Evolutionary conservation across 2,329 filamentous ascomycete genomes (phyloP), one percentile per base, ranked within the genome.

Genomic region (Botrytis pseudocinerea): DNA sequence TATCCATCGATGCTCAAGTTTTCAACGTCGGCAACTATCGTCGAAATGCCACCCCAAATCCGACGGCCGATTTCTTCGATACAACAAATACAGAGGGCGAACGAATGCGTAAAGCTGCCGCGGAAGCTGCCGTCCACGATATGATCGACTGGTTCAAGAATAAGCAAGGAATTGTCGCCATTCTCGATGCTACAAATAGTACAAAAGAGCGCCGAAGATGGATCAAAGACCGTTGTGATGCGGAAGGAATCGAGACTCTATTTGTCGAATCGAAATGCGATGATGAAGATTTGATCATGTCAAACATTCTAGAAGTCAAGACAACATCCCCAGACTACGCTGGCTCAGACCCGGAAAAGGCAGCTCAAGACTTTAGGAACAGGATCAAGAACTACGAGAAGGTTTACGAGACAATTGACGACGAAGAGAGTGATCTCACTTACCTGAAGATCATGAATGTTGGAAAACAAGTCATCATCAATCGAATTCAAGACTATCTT

Each of bases 21-120:
- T 99, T 99, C 89, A 99, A 99, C 78, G 96, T 99, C 77, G 96
- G 96, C 82, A 95, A 92, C 81, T 99, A 99, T 82, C 93, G 96
- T 77, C 94, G 96, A 77, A 90, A 92, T 79, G 92, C 93, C 78
- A 97, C 94, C 9, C 94, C 96, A 28, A 95, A 97, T 78, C 96
- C 96, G 25, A 91, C 91, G 4, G 96, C 96, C 77, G 93, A 95
- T 80, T 99, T 99, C 85, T 99, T 99, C 85, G 95, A 98, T 82
- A 94, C 89, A 70, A 89, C 90, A 80, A 99, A 99, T 82, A 85
- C 89, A 60, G 95, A 98, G 82, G 96, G 96, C 76, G 96, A 99
- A 84, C 91, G 93, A 71, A 91, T 94, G 83, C 92, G 96, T 70
- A 91, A 90, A 75, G 94, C 92, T 62, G 96, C 96, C 38, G 96